Evolutionary conservation across 495 filamentous ascomycete species (phyloP).

Genomic region (Saxophila tyrrhenica): DNA sequence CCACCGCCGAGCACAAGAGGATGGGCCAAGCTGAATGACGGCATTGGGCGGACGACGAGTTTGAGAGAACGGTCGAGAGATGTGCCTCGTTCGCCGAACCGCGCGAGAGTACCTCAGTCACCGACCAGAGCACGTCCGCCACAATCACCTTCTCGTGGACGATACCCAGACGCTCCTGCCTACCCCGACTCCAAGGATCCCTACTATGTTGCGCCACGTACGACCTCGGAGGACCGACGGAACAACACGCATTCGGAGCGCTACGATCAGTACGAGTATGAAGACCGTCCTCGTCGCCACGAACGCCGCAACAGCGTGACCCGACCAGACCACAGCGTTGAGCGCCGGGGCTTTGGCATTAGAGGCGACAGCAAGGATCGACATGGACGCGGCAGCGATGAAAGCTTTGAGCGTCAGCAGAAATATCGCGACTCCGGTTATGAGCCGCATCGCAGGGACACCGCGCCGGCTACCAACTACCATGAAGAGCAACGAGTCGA

Average conservation of each 20-base stretch:
- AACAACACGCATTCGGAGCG: slow-evolving; percentile 23
- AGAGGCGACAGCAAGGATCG: slow-evolving; percentile 18
- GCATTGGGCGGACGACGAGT: slow-evolving; percentile 20
- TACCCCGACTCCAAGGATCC: slow-evolving; percentile 19
- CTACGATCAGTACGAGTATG: slow-evolving; percentile 19
- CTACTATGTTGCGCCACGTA: slow-evolving; percentile 21
- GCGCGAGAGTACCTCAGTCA: slow-evolving; percentile 4
- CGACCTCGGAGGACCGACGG: slow-evolving; percentile 19
- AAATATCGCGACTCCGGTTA: slow-evolving; percentile 14
- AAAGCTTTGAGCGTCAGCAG: slow-evolving; percentile 5
- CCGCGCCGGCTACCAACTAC: slow-evolving; percentile 8
- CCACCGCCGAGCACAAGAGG: slow-evolving; percentile 31
- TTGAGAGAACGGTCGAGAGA: slow-evolving; percentile 15
- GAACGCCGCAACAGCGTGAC: slow-evolving; percentile 21
- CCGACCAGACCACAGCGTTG: slow-evolving; percentile 22
- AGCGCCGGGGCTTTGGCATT: slow-evolving; percentile 32
- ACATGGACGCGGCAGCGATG: slow-evolving; percentile 17
- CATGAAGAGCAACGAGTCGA: slow-evolving; percentile 8
- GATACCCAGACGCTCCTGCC: slow-evolving; percentile 10
- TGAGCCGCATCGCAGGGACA: slow-evolving; percentile 15
- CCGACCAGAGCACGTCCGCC: background rate
- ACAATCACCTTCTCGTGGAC: slow-evolving; percentile 16
- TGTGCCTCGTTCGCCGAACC: slow-evolving; percentile 4
- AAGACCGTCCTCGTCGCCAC: slow-evolving; percentile 14
- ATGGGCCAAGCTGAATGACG: slow-evolving; percentile 28